Evolutionary conservation across 2,329 filamentous ascomycete genomes (phyloP).

Genomic region (Didymella sp.): DNA sequence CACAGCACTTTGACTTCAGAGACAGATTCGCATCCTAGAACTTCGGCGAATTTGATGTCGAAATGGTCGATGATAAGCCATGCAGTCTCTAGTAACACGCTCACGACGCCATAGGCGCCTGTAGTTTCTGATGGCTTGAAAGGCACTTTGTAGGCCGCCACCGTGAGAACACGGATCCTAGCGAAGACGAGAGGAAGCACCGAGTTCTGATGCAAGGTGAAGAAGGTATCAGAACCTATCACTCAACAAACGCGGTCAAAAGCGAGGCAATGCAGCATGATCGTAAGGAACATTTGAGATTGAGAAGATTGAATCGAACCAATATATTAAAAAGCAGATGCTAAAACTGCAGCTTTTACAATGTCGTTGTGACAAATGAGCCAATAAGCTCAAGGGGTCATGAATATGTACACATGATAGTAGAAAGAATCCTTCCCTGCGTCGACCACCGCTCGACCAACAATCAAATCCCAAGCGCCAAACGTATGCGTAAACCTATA

Average conservation of each 20-base stretch:
- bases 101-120: too few relatives aligned
- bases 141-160: too few relatives aligned
- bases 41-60: too few relatives aligned
- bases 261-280: too few relatives aligned
- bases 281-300: neutral
- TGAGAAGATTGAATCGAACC: neutral
- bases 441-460: neutral
- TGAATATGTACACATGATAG: slow-evolving; percentile 21
- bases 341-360: slow-evolving; percentile 1
- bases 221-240: too few relatives aligned
- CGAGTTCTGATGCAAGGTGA: neutral
- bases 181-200: too few relatives aligned
- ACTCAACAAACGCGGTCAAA: neutral
- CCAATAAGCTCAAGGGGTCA: slow-evolving; percentile 15
- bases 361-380: slow-evolving; percentile 18
- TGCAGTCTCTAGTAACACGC: too few relatives aligned
- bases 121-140: too few relatives aligned
- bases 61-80: too few relatives aligned
- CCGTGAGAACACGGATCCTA: too few relatives aligned
- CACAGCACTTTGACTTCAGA: too few relatives aligned
- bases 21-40: too few relatives aligned
- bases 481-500: slow-evolving; percentile 6
- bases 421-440: slow-evolving; percentile 1
- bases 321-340: slow-evolving; percentile 12
- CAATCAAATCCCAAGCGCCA: slow-evolving; percentile 10